Evolutionary conservation across 129 eudicot species (phyloP), one percentile per base, ranked within the genome.

Genomic region (Centrapalus pauciflorus): DNA sequence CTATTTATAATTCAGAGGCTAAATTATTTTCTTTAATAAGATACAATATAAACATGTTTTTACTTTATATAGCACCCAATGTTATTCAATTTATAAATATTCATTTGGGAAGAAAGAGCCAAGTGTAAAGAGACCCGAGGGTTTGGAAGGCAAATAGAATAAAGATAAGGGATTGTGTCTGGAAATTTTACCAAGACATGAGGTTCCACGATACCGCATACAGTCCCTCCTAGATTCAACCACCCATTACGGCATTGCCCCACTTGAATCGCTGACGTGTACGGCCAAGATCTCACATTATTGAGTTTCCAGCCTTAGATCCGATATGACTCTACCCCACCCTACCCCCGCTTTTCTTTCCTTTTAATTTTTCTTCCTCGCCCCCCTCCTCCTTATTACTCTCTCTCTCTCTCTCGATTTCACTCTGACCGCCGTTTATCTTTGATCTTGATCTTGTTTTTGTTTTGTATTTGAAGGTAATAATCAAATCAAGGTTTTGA

Each of bases 221-320:
- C 56, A 61, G 21, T 65, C 71, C 33, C 7, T 35, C 51, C 49
- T 61, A 50, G 48, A 58, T 69, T 69, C 70, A 69, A 61, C 58
- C n/a, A n/a, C n/a, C n/a, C n/a, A n/a, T n/a, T n/a, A n/a, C n/a
- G n/a, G n/a, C n/a, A n/a, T n/a, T n/a, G n/a, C 50, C 49, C 27
- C 37, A 56, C 37, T 46, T 11, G 76, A 70, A 81, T 72, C 21
- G 78, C 64, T 82, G 83, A 83, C 82, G 75, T 83, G 88, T 71
- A 83, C 88, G 88, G 82, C 14, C 64, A n/a, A 28, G 88, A 83
- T 83, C 67, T 29, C 5, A 38, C 21, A 3, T 37, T n/a, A n/a
- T n/a, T n/a, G 2, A 20, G 43, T 40, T 50, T 38, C 69, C 72
- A 66, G 60, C 77, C 77, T 37, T 66, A 70, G 63, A 66, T 74